Evolutionary conservation across 2,329 filamentous ascomycete species (phyloP).

Genomic region (Orbilia oligospora): DNA sequence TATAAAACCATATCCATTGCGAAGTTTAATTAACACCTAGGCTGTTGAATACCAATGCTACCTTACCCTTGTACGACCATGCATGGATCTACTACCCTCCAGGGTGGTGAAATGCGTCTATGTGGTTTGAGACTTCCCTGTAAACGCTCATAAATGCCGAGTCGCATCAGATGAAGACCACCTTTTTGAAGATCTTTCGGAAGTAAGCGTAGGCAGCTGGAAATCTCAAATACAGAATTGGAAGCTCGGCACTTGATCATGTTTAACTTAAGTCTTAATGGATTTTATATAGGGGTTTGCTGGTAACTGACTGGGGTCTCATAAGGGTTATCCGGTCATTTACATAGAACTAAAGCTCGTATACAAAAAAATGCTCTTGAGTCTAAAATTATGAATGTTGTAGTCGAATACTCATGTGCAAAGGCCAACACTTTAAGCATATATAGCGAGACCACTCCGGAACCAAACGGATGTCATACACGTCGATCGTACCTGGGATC

Average conservation of each 20-base stretch:
- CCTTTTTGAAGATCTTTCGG: too few species aligned
- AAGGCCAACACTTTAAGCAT: too few species aligned
- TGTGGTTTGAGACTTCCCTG: background rate
- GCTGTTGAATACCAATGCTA: background rate
- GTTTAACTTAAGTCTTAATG: background rate
- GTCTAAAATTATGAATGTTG: too few species aligned
- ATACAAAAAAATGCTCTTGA: too few species aligned
- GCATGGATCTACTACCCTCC: background rate
- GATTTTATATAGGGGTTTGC: background rate
- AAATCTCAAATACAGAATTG: background rate
- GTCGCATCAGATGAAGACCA: background rate
- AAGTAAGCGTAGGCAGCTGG: background rate
- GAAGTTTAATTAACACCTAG: background rate
- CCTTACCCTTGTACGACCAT: conserved; percentile 10
- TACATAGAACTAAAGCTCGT: background rate
- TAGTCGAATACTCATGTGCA: background rate
- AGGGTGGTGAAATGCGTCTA: background rate
- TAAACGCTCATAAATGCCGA: background rate
- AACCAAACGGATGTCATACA: background rate
- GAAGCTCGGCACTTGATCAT: background rate
- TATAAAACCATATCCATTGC: background rate
- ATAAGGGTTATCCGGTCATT: background rate
- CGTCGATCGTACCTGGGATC: background rate
- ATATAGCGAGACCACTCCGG: background rate
- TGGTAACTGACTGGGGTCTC: background rate